These are phyloP conservation scores for Plasmodium fragile DNA, from an alignment of 169 alveolate genomes.

Conservation along the genomic window DNA sequence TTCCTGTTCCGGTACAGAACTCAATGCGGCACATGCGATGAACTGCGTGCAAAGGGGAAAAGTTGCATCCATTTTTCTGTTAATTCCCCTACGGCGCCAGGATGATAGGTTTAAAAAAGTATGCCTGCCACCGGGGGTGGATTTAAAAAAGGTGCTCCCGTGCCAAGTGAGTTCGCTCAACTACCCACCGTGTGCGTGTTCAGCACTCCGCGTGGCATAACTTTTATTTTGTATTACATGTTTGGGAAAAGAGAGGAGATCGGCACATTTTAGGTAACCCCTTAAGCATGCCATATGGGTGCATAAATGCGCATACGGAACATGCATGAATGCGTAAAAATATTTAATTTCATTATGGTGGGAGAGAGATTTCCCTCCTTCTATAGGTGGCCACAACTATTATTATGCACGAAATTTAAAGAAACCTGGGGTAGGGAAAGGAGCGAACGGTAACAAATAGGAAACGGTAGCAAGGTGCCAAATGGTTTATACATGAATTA, in stretches of 20 bases:
- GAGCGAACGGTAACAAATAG: no score
- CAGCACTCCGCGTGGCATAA: not conserved
- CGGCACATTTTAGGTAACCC: not conserved
- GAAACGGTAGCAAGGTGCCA: not conserved
- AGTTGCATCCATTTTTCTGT: not conserved
- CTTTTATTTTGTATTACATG: not conserved
- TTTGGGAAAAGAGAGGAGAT: not conserved
- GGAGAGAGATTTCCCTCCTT: not conserved
- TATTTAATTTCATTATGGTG: no score
- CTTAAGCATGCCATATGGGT: not conserved
- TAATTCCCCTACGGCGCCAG: not conserved
- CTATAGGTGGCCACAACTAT: not conserved
- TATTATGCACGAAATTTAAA: not conserved
- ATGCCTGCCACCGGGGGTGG: not conserved
- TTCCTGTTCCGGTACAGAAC: not conserved
- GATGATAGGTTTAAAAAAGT: not conserved
- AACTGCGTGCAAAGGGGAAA: not conserved
- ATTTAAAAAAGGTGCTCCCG: not conserved
- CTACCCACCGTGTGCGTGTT: not conserved
- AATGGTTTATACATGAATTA: no score
- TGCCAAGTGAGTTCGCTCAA: not conserved
- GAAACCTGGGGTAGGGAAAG: not conserved
- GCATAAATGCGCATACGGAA: not conserved
- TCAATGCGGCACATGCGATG: not conserved
- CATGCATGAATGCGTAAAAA: not conserved